phyloP scores from a whole-genome alignment of 2,329 filamentous ascomycete species.

The Neonectria magnoliae region DNA sequence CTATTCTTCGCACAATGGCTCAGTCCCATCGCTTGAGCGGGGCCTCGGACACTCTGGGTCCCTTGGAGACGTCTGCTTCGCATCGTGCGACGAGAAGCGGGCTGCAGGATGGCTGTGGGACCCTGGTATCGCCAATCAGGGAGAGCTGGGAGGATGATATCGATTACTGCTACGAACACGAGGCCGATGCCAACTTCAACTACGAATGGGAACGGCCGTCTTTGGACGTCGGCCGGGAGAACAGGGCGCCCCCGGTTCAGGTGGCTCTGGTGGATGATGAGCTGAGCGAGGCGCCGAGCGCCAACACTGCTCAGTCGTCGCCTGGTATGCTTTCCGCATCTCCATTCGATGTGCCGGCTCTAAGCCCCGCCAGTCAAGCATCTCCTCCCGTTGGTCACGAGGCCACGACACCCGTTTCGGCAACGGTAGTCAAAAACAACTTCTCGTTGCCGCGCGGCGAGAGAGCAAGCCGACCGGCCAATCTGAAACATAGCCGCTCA shows the following conservation, averaged over 20 bases:
- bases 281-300: constrained; percentile 33
- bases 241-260: constrained; percentile 28
- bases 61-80: constrained; percentile 51
- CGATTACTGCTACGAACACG: constrained; percentile 76
- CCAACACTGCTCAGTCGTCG: constrained; percentile 35
- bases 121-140: constrained; percentile 45
- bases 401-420: constrained; percentile 53
- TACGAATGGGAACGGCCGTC: constrained; percentile 72
- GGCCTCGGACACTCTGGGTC: constrained; percentile 63
- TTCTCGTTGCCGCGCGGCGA: constrained; percentile 61
- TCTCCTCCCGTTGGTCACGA: constrained; percentile 55
- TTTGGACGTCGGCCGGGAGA: constrained; percentile 51
- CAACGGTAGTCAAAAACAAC: constrained; percentile 56
- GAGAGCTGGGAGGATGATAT: constrained; percentile 75
- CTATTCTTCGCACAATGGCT: constrained; percentile 60
- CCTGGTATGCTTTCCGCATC: constrained; percentile 43
- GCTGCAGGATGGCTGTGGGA: constrained; percentile 29
- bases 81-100: constrained; percentile 42
- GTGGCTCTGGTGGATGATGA: constrained; percentile 40
- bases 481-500: constrained; percentile 50
- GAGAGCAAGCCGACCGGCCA: constrained; percentile 44
- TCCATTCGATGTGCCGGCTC: constrained; percentile 55
- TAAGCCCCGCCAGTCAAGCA: constrained; percentile 61
- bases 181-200: constrained; percentile 72
- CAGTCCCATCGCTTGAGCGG: constrained; percentile 56